Base-by-base conservation (phyloP, 164 flowering plant genomes). In the Santalum album region DNA sequence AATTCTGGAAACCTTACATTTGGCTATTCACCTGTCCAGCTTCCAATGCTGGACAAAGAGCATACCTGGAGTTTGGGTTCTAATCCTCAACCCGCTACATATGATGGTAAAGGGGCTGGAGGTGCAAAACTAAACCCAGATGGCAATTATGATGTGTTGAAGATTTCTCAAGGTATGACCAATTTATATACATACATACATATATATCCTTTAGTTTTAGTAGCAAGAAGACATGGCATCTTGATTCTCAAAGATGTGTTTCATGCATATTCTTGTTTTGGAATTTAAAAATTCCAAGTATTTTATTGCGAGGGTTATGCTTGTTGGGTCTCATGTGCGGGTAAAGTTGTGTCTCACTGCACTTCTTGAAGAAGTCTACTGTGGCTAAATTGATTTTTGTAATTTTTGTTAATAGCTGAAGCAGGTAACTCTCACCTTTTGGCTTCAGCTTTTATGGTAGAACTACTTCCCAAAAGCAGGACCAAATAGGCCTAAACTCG, bases 11-110 rank as follows among this genome's bases (percentile, higher is more conserved):
- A 71, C 55, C 49, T 68, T 52, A 82, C 84, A 1, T 81, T 81
- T 76, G 90, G 90, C 51, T 82, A 82, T 68, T 61, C 87, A 4
- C 62, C 87, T 27, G 77, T 72, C 55, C 96, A 88, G 69, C 85
- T 84, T 60, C 94, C 94, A 14, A 56, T 65, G 14, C 59, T 86
- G 67, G 85, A 82, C 36, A 81, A 73, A 59, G 87, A 76, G 65
- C 74, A 68, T 46, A 54, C 89, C 1, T 72, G 74, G 78, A 79
- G 78, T 20, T 21, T 68, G 61, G 63, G 59, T 49, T 59, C 84
- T 65, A 81, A 71, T 56, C 66, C 73, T 57, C 82, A 71, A 48
- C 73, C 74, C 58, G 69, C 76, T 66, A 58, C 84, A 38, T 75
- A 42, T 64, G 52, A 62, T 50, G 69, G 78, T 32, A 79, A 76